A percentile compares a stretch with the other conserved stretches of the same genome.
These are phyloP conservation scores for Cercospora sp. DNA, from an alignment of 2,329 filamentous ascomycete genomes.

Conservation along the genomic window DNA sequence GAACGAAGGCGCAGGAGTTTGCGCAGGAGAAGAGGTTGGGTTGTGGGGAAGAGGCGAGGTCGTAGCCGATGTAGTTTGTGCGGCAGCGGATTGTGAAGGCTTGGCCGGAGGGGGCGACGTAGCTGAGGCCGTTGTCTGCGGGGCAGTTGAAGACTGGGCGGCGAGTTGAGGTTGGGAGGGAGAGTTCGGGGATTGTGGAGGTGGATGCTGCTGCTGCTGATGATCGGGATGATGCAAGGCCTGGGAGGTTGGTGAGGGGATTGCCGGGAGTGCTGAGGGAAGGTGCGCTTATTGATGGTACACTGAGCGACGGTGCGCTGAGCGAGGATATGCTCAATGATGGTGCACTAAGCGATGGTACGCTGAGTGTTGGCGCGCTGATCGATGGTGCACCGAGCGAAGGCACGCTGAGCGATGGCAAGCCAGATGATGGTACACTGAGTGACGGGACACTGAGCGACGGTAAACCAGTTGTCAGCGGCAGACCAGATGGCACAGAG, in stretches of 20 bases:
- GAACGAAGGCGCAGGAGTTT: conserved; percentile 27
- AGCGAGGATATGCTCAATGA: background rate
- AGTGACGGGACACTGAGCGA: background rate
- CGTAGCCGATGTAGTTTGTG: conserved; percentile 20
- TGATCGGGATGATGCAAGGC: background rate
- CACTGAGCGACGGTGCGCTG: background rate
- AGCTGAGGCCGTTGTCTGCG: conserved; percentile 29
- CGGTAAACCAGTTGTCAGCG: background rate
- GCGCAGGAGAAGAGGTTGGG: conserved; percentile 30
- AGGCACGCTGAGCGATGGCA: background rate
- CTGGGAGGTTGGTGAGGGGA: conserved; percentile 5
- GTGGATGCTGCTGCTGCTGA: background rate
- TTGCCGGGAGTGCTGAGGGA: conserved; percentile 7
- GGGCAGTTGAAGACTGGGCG: conserved; percentile 31
- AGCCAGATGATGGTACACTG: background rate
- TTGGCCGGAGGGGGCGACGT: conserved; percentile 28
- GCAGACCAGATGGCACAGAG: background rate
- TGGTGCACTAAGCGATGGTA: background rate
- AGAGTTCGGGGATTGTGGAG: conserved; percentile 1
- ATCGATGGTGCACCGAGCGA: background rate
- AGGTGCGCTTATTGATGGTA: background rate
- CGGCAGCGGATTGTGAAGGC: conserved; percentile 32
- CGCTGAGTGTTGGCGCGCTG: background rate
- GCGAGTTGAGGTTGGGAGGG: conserved; percentile 25
- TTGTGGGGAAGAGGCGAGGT: conserved; percentile 19